These are phyloP conservation scores for Parastagonospora nodorum DNA, from an alignment of 2,329 filamentous ascomycete species.

Conservation along the genomic window DNA sequence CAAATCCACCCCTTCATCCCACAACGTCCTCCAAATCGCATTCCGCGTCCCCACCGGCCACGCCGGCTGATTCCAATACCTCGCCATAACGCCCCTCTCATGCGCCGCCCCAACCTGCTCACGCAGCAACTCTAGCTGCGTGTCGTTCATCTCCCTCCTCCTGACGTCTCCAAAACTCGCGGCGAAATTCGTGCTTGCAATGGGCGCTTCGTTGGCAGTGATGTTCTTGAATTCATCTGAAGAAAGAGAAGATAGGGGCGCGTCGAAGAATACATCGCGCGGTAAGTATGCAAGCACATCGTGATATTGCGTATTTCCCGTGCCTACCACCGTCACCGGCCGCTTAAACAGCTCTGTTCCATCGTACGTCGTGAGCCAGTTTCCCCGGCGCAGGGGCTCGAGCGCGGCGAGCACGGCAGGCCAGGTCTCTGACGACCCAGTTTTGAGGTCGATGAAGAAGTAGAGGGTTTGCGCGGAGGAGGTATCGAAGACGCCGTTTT, in stretches of 20 bases:
- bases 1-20: conserved; percentile 63
- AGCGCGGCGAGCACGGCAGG: conserved; percentile 61
- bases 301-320: conserved; percentile 53
- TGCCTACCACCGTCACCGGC: conserved; percentile 66
- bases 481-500: conserved; percentile 67
- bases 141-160: conserved; percentile 47
- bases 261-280: conserved; percentile 65
- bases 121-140: conserved; percentile 57
- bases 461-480: conserved; percentile 63
- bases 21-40: conserved; percentile 59
- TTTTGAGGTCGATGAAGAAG: conserved; percentile 69
- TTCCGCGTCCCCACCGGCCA: conserved; percentile 60
- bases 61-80: conserved; percentile 68
- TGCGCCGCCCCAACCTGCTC: conserved; percentile 60
- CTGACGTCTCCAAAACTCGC: conserved; percentile 48
- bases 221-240: conserved; percentile 51
- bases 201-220: conserved; percentile 56
- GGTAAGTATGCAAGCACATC: conserved; percentile 50
- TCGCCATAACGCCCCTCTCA: conserved; percentile 60
- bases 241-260: conserved; percentile 54
- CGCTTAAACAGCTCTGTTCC: conserved; percentile 52
- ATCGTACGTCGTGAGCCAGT: conserved; percentile 60
- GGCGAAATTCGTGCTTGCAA: conserved; percentile 60
- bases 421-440: conserved; percentile 61
- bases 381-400: conserved; percentile 59